Evolutionary conservation across 2,329 filamentous ascomycete species (phyloP).

Genomic region (Corniculantispora saksenae): DNA sequence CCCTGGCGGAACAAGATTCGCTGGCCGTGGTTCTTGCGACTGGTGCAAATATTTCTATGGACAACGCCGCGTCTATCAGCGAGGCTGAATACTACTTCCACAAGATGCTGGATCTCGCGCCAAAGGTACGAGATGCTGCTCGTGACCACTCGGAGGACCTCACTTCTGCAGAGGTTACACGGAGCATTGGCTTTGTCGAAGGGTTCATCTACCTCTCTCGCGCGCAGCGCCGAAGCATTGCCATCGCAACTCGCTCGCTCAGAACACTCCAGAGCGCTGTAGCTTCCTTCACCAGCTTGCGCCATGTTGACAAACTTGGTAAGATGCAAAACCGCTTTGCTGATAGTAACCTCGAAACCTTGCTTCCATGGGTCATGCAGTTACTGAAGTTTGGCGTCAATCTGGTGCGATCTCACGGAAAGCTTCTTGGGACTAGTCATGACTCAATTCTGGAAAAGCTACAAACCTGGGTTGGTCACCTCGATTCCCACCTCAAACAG

Average conservation of each 20-base stretch:
- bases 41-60: slow-evolving; percentile 42
- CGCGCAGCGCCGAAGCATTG: slow-evolving; percentile 57
- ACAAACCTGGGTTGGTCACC: slow-evolving; percentile 49
- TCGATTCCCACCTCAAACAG: slow-evolving; percentile 45
- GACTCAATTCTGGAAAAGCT: slow-evolving; percentile 47
- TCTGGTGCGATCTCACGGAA: slow-evolving; percentile 66
- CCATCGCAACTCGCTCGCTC: slow-evolving; percentile 39
- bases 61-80: slow-evolving; percentile 25
- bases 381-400: slow-evolving; percentile 64
- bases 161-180: slow-evolving; percentile 73
- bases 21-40: slow-evolving; percentile 68
- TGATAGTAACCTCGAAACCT: slow-evolving; percentile 29
- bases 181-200: slow-evolving; percentile 84
- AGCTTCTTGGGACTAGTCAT: slow-evolving; percentile 58
- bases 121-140: slow-evolving; percentile 64
- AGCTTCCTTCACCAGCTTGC: slow-evolving; percentile 31
- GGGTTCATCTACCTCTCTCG: slow-evolving; percentile 71
- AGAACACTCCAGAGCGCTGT: slow-evolving; percentile 41
- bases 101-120: slow-evolving; percentile 72
- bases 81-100: slow-evolving; percentile 74
- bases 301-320: slow-evolving; percentile 30
- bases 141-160: slow-evolving; percentile 83
- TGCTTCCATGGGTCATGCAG: slow-evolving; percentile 63
- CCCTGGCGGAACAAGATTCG: slow-evolving; percentile 72
- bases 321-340: slow-evolving; percentile 26